phyloP scores from a whole-genome alignment of 2,329 filamentous ascomycete genomes.

The Cordyceps farinosa region DNA sequence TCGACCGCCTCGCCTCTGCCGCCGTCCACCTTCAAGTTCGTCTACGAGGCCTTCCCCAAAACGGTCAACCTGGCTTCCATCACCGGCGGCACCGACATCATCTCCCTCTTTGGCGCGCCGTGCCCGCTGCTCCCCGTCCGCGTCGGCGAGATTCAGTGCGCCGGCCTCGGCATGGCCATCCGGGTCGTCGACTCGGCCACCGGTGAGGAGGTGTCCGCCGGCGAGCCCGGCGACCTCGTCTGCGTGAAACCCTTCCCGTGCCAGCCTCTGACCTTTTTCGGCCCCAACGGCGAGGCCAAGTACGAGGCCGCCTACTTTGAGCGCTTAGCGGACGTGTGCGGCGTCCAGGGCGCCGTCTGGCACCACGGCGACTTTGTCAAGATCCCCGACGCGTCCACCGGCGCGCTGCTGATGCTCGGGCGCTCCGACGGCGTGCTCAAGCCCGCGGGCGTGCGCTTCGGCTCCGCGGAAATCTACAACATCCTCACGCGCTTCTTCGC shows the following conservation, averaged over 20 bases:
- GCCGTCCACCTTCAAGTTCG: constrained; percentile 86
- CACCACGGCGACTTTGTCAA: constrained; percentile 91
- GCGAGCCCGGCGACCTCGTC: constrained; percentile 80
- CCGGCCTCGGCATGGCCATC: constrained; percentile 77
- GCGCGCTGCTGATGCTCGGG: constrained; percentile 85
- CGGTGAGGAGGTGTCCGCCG: constrained; percentile 52
- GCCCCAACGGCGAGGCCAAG: constrained; percentile 58
- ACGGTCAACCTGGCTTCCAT: constrained; percentile 88
- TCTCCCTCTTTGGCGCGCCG: constrained; percentile 87
- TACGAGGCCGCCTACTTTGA: constrained; percentile 88
- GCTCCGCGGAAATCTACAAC: constrained; percentile 94
- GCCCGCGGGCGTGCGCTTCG: constrained; percentile 86
- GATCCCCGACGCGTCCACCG: constrained; percentile 61
- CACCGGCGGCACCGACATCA: constrained; percentile 94
- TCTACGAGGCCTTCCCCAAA: constrained; percentile 77
- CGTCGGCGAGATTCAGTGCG: constrained; percentile 72
- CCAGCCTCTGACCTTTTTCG: constrained; percentile 89
- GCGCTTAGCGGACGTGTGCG: constrained; percentile 56
- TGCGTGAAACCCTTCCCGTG: constrained; percentile 84
- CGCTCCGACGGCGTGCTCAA: constrained; percentile 91
- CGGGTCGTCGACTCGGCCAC: constrained; percentile 55
- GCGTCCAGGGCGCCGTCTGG: constrained; percentile 58
- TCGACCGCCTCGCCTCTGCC: constrained; percentile 90
- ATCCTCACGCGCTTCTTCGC: constrained; percentile 82
- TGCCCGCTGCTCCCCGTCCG: constrained; percentile 72